Base-by-base conservation (phyloP, 1,284 basidiomycete genomes). In the Apiotrichum siamense region DNA sequence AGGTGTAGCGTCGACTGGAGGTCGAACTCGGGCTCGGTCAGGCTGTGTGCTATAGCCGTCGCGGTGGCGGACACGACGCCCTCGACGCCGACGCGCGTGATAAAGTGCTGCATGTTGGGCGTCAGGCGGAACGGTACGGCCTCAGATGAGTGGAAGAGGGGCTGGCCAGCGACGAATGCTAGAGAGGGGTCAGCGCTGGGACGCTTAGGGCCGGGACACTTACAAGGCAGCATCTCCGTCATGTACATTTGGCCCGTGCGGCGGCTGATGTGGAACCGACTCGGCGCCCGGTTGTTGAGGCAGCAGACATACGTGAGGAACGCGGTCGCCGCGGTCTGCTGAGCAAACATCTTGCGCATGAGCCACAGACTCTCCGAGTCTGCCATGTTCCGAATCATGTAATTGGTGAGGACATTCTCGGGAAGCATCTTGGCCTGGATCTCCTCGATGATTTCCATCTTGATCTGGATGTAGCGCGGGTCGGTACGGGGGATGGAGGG, bases 121-220 rank as follows among this genome's bases (percentile, higher is more conserved):
- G 92, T 97, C 60, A 97, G 83, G 11, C 96, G 85, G 86, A 99
- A 99, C 0, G 96, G 94, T 12, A 97, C 91, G 2, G 84, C 79
- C 61, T 99, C 96, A 57, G 79, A 83, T 2, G 86, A 85, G 26
- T 81, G 80, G 66, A 91, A 86, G 35, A 87, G 74, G 0, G 88
- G 87, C 27, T 77, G 76, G 27, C 78, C 75, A 36, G 73, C 63
- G 41, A 76, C 69, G 49, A 82, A 74, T 10, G 77, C 79, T 80
- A 58, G 18, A n/a, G n/a, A 37, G 44, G 13, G 11, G 55, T 55
- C 43, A 53, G 41, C 31, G 7, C 20, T n/a, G 46, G 26, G 20
- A 36, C 21, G 13, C 17, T 27, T 21, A 20, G 13, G 7, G n/a
- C 27, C 24, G 32, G 2, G 15, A 72, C 13, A 55, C 78, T 47